Evolutionary conservation across 176 grass and related monocot genomes (phyloP), one percentile per base, ranked within the genome.

Genomic region (Zizania latifolia): DNA sequence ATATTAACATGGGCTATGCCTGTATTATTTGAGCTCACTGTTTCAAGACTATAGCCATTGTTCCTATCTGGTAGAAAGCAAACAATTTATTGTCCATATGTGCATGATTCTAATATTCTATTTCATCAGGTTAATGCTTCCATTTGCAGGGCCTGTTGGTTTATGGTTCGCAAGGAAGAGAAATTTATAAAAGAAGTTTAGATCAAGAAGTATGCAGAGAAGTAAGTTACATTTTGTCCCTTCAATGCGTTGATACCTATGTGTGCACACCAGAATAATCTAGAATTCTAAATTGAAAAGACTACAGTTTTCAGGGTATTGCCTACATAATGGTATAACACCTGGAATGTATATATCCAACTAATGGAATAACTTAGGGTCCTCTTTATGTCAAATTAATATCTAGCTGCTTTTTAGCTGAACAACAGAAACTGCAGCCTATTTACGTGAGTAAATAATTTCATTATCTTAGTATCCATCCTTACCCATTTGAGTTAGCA

Each of bases 131-230:
- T 50, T 26, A 21, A 46, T 53, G 34, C 45, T 78, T 85, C 45
- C 23, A 43, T 37, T 75, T 98, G 70, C 70, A 98, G 95, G 95
- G 95, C 10, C 71, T 98, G 72, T 50, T 92, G 61, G 91, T 98
- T 81, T 98, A 98, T 73, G 95, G 95, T 74, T 84, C 78, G 71
- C 76, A 86, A 87, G 95, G 95, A 19, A 89, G 75, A 82, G 82
- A 90, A 66, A 81, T 98, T 90, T 94, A 81, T 73, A 98, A 78
- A 90, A 79, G 58, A 72, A 94, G 86, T 75, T 89, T 98, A 57
- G 86, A 98, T 72, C 83, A 92, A 86, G 91, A 79, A 72, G 78
- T 98, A 78, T 98, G 95, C 54, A 87, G 89, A 76, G 91, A 98
- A 84, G 95, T 98, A 88, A 79, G 74, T 4, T 56, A 59, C 16